Percentiles rank a stretch among this genome's conserved stretches.
Evolutionary conservation across 805 yeast species (phyloP).

Genomic region (Spathaspora gorwiae): DNA sequence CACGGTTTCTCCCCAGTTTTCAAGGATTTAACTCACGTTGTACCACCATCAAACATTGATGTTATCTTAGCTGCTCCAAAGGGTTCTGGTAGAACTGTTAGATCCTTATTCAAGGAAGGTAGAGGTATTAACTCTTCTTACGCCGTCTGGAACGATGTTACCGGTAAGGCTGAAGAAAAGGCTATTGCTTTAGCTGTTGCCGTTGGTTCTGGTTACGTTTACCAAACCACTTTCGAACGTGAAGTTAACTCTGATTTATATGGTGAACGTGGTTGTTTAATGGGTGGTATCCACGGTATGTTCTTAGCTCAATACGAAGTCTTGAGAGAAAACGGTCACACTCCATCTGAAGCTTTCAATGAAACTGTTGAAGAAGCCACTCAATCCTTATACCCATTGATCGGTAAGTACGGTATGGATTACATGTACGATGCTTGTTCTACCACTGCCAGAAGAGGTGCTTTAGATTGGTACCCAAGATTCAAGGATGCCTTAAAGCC

Average conservation of each 20-base stretch:
- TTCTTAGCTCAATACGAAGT: slow-evolving; percentile 99
- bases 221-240: slow-evolving; percentile 98
- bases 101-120: slow-evolving; percentile 99
- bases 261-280: slow-evolving; percentile 99
- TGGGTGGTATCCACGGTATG: slow-evolving; percentile 99
- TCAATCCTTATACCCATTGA: slow-evolving; percentile 97
- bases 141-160: slow-evolving; percentile 99
- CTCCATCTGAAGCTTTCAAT: slow-evolving; percentile 99
- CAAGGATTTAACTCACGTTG: slow-evolving; percentile 95
- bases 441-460: slow-evolving; percentile 99
- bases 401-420: slow-evolving; percentile 99
- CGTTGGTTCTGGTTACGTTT: slow-evolving; percentile 99
- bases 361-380: slow-evolving; percentile 99
- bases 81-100: slow-evolving; percentile 99
- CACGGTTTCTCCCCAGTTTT: slow-evolving; percentile 99
- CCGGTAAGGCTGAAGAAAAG: slow-evolving; percentile 99
- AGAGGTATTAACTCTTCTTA: slow-evolving; percentile 99
- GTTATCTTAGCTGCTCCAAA: slow-evolving; percentile 99
- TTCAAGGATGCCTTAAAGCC: slow-evolving; percentile 99
- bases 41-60: slow-evolving; percentile 89
- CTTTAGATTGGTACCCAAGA: slow-evolving; percentile 99
- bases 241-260: slow-evolving; percentile 98
- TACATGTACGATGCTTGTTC: slow-evolving; percentile 99
- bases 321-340: slow-evolving; percentile 98
- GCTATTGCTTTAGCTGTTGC: slow-evolving; percentile 98